phyloP scores from a whole-genome alignment of 768 basidiomycete genomes.

The Tricholoma furcatifolium region DNA sequence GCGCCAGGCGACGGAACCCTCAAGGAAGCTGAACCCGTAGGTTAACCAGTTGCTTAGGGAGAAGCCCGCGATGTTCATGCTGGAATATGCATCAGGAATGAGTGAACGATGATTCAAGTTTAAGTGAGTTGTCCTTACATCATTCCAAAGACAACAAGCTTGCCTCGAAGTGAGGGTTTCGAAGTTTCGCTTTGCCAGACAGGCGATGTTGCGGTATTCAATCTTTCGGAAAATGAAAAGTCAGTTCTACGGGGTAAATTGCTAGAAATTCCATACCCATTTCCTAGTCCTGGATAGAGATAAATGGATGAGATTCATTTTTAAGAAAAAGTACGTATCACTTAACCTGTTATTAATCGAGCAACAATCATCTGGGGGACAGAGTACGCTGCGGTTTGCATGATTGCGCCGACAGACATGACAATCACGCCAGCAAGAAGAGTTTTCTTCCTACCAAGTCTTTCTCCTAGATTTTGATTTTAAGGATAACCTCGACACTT shows the following conservation, averaged over 20 bases:
- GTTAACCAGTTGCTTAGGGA: conserved; percentile 55
- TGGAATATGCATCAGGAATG: conserved; percentile 11
- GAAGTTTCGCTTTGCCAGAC: conserved; percentile 55
- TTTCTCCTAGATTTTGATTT: conserved; percentile 29
- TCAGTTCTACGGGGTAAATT: not conserved
- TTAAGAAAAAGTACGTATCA: not conserved
- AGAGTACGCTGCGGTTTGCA: conserved; percentile 46
- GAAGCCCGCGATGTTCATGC: conserved; percentile 52
- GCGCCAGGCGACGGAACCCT: conserved; percentile 44
- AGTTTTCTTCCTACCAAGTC: conserved; percentile 43
- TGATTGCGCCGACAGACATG: conserved; percentile 52
- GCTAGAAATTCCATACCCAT: conserved; percentile 31
- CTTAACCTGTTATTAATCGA: conserved; percentile 42
- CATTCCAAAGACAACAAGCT: conserved; percentile 48
- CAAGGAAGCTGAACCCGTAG: conserved; percentile 46
- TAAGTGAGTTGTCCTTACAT: conserved; percentile 31
- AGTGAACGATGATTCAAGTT: not conserved
- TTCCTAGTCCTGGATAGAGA: conserved; percentile 36
- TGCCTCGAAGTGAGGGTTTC: conserved; percentile 46
- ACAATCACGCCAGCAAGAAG: conserved; percentile 48
- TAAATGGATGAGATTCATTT: not conserved
- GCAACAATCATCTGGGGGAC: conserved; percentile 49
- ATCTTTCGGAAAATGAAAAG: conserved; percentile 19
- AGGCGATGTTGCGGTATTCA: conserved; percentile 50
- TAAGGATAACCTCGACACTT: not conserved